phyloP scores from a whole-genome alignment of 73 alveolate species.

The Tetrahymena thermophila region DNA sequence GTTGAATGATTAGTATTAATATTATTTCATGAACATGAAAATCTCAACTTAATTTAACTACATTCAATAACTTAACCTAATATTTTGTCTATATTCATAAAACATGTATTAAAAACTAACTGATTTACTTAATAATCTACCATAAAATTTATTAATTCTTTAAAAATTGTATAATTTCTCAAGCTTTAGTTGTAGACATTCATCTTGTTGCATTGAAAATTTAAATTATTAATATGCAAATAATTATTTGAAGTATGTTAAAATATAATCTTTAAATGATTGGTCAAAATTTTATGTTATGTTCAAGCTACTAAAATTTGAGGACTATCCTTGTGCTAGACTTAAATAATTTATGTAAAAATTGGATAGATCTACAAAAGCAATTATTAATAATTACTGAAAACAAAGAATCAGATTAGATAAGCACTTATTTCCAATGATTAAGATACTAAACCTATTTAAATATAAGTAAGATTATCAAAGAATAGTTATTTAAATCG shows the following conservation, averaged over 20 bases:
- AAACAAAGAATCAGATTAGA: neutral
- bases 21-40: neutral
- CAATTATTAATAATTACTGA: neutral
- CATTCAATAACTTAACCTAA: too few relatives aligned
- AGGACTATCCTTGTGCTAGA: neutral
- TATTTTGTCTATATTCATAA: neutral
- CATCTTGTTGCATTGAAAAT: neutral
- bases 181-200: neutral
- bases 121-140: neutral
- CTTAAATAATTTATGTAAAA: neutral
- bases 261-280: neutral
- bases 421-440: neutral
- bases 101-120: neutral
- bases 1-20: neutral
- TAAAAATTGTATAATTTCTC: neutral
- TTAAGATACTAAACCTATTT: neutral
- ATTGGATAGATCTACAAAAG: neutral
- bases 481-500: too few relatives aligned
- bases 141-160: too few relatives aligned
- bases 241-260: too few relatives aligned
- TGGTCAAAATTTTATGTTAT: neutral
- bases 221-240: too few relatives aligned
- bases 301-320: neutral
- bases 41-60: neutral
- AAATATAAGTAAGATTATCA: neutral